phyloP scores from a whole-genome alignment of 2,329 filamentous ascomycete species.

The Onygenales sp. region DNA sequence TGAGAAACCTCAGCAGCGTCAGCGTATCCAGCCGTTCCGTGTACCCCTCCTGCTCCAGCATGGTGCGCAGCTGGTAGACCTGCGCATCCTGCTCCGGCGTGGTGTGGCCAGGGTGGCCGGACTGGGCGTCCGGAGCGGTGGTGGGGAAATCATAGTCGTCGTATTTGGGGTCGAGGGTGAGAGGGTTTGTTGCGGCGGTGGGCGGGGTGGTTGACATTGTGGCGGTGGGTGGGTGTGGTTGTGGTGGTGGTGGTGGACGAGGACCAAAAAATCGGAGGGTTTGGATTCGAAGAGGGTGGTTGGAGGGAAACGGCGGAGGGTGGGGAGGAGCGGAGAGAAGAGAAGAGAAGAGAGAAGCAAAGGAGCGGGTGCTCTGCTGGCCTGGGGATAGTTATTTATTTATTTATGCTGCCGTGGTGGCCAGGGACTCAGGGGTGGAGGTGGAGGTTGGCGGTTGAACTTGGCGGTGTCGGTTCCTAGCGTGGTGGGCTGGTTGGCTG shows the following conservation, averaged over 20 bases:
- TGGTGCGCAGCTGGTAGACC: slow-evolving; percentile 71
- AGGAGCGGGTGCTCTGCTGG: too few relatives aligned
- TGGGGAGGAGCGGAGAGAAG: not conserved
- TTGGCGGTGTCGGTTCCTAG: too few relatives aligned
- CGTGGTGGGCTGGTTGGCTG: too few relatives aligned
- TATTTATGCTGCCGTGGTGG: too few relatives aligned
- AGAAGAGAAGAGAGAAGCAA: not conserved
- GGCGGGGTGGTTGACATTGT: slow-evolving; percentile 6
- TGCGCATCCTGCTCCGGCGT: slow-evolving; percentile 80
- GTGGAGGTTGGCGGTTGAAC: too few relatives aligned
- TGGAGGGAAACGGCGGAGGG: not conserved
- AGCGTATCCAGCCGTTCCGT: slow-evolving; percentile 82
- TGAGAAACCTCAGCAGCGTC: slow-evolving; percentile 84
- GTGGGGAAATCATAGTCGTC: slow-evolving; percentile 93
- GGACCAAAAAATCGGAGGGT: not conserved
- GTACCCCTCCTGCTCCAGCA: slow-evolving; percentile 75
- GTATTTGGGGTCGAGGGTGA: slow-evolving; percentile 73
- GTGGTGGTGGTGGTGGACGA: not conserved
- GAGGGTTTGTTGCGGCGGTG: slow-evolving; percentile 20
- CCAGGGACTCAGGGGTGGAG: too few relatives aligned
- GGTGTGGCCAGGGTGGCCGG: slow-evolving; percentile 81
- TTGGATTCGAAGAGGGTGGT: not conserved
- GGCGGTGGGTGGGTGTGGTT: not conserved
- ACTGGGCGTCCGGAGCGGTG: slow-evolving; percentile 57
- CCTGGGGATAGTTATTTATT: too few relatives aligned